Evolutionary conservation across 805 yeast genomes (phyloP).

Genomic region (Sugiyamaella boreocaroliniensis): DNA sequence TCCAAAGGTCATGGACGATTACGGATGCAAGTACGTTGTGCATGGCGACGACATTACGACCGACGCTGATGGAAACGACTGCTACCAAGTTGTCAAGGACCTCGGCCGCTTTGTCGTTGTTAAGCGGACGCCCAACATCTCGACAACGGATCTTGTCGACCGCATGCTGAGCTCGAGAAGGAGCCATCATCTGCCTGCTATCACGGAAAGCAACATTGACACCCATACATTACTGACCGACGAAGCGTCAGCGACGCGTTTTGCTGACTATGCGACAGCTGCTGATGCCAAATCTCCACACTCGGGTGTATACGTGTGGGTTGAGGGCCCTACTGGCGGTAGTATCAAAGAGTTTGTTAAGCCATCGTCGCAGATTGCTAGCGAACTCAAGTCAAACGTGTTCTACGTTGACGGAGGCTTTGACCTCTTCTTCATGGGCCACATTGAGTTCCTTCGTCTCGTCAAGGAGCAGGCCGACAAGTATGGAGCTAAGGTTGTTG

Average conservation of each 20-base stretch:
- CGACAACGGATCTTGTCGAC: slow-evolving; percentile 91
- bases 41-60: slow-evolving; percentile 98
- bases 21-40: slow-evolving; percentile 82
- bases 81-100: slow-evolving; percentile 78
- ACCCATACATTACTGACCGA: slow-evolving; percentile 25
- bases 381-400: slow-evolving; percentile 21
- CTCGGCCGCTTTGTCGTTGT: slow-evolving; percentile 85
- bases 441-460: slow-evolving; percentile 61
- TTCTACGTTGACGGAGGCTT: slow-evolving; percentile 76
- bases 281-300: slow-evolving; percentile 53
- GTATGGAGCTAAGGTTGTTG: slow-evolving; percentile 45
- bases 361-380: slow-evolving; percentile 11
- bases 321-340: neutral
- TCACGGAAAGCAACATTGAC: slow-evolving; percentile 14
- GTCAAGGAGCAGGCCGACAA: slow-evolving; percentile 38
- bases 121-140: slow-evolving; percentile 86
- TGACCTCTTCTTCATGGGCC: slow-evolving; percentile 91
- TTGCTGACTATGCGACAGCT: slow-evolving; percentile 53
- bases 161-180: slow-evolving; percentile 65
- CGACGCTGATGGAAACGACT: slow-evolving; percentile 91
- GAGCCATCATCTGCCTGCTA: slow-evolving; percentile 45
- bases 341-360: slow-evolving; percentile 11
- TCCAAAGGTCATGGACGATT: slow-evolving; percentile 66
- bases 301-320: slow-evolving; percentile 47
- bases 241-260: slow-evolving; percentile 38